phyloP scores from a whole-genome alignment of 495 filamentous ascomycete genomes.

The Elaphomyces granulatus region DNA sequence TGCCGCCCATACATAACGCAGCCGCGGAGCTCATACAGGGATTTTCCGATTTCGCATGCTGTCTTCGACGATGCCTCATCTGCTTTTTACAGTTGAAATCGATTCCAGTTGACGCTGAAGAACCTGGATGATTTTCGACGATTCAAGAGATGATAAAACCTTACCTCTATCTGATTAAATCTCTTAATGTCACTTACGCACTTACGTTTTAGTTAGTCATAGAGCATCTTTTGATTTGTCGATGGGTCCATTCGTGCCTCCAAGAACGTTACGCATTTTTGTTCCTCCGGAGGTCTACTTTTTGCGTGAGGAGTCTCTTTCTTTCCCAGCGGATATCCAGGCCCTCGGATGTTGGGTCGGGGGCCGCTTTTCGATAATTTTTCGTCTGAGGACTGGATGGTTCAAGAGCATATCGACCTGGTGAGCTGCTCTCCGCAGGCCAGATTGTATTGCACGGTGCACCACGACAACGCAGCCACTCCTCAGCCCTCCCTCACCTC shows the following conservation, averaged over 20 bases:
- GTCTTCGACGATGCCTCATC: conserved; percentile 6
- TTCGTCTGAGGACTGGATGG: conserved; percentile 1
- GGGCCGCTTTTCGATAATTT: too few species aligned
- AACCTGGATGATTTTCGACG: conserved; percentile 6
- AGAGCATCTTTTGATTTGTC: conserved; percentile 9
- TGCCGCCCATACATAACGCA: not conserved
- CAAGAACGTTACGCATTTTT: too few species aligned
- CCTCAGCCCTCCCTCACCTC: conserved; percentile 1
- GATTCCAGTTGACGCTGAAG: conserved; percentile 8
- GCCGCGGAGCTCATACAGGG: conserved; percentile 8
- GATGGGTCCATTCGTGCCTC: conserved; percentile 5
- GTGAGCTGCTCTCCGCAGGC: conserved; percentile 3
- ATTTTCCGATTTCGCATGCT: conserved; percentile 7
- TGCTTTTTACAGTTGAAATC: conserved; percentile 9
- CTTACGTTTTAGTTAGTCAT: conserved; percentile 12
- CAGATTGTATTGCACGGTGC: not conserved
- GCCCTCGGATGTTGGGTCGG: too few species aligned
- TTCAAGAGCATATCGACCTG: too few species aligned
- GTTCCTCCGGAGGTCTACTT: too few species aligned
- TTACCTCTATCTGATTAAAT: conserved; percentile 5
- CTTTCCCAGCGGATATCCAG: too few species aligned
- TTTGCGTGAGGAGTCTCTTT: too few species aligned
- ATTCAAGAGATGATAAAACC: conserved; percentile 9
- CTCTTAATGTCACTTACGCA: conserved; percentile 14
- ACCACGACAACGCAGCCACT: conserved; percentile 9